Base-by-base conservation (phyloP, 306 rosid species). In the Prunus salicina region DNA sequence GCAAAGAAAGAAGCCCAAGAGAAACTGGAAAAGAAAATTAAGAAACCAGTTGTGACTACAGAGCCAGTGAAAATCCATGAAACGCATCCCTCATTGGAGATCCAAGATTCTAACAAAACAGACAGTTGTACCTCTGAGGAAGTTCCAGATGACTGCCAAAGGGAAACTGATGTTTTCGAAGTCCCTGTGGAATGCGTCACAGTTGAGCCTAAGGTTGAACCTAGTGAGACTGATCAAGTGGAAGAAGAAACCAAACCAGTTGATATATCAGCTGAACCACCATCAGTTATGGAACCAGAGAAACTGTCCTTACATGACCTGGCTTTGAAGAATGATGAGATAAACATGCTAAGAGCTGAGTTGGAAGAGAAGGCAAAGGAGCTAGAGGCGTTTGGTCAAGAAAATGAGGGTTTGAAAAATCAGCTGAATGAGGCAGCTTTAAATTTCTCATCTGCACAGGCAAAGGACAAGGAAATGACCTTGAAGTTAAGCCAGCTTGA, bases 151-250 rank as follows among this genome's bases (percentile, higher is more conserved):
- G 90, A 87, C 19, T 84, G 70, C 67, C 86, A 82, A 53, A 64
- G 64, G 65, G 97, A 88, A 84, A 92, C 97, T 69, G 97, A 92
- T 72, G 96, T 92, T 66, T 92, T 88, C 52, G 92, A 90, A 88
- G 96, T 92, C 72, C 96, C 88, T 1, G 78, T 90, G 6, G 91
- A 88, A 63, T 84, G 89, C 79, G 57, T 67, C 62, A 71, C 78
- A 70, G 65, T 80, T 64, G 84, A 68, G 74, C 67, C 82, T 2
- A 57, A 41, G 67, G 50, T 64, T 46, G 88, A 86, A 32, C 60
- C 82, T 72, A 53, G n/a, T 57, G 74, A 82, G 61, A 79, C 41
- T 30, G 82, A 78, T 53, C 76, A 53, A 57, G 76, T 78, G 19
- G 82, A 78, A 52, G 79, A 89, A 64, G 89, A 84, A 80, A 71